phyloP scores from a whole-genome alignment of 306 rosid species.

The Casuarina cunninghamiana region DNA sequence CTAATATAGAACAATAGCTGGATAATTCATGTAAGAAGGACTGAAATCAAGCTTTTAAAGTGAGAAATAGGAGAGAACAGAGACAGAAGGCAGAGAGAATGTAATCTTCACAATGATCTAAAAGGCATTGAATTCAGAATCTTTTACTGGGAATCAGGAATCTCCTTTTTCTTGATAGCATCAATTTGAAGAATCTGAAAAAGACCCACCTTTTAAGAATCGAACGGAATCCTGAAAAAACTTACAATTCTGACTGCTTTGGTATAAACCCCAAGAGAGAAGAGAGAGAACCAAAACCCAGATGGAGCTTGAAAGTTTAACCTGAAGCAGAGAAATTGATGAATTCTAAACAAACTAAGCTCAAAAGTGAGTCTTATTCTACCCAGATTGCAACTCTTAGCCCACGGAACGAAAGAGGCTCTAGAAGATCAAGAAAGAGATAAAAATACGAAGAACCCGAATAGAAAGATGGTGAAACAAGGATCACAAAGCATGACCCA shows the following conservation, averaged over 20 bases:
- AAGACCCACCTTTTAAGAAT: constrained; percentile 70
- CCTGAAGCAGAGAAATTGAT: constrained; percentile 2
- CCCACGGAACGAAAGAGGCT: constrained; percentile 5
- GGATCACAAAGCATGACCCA: constrained; percentile 35
- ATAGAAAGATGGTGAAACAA: constrained; percentile 16
- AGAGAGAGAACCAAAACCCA: neutral
- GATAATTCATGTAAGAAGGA: constrained; percentile 21
- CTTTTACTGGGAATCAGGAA: constrained; percentile 62
- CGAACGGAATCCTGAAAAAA: constrained; percentile 64
- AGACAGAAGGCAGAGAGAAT: constrained; percentile 26
- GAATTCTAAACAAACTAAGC: neutral
- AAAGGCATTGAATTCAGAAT: constrained; percentile 54
- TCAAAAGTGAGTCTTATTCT: neutral
- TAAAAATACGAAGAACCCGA: constrained; percentile 16
- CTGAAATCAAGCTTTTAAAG: constrained; percentile 12
- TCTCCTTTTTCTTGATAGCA: constrained; percentile 47
- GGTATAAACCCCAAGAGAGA: constrained; percentile 3
- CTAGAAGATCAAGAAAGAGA: constrained; percentile 10
- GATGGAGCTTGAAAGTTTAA: neutral
- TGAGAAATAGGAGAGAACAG: neutral
- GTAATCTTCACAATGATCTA: constrained; percentile 35
- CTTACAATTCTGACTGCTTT: constrained; percentile 13
- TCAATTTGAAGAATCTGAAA: constrained; percentile 56
- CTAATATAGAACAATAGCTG: constrained; percentile 7
- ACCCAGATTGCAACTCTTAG: constrained; percentile 11